Base-by-base conservation (phyloP, 2,329 filamentous ascomycete species). In the Colletotrichum lini region DNA sequence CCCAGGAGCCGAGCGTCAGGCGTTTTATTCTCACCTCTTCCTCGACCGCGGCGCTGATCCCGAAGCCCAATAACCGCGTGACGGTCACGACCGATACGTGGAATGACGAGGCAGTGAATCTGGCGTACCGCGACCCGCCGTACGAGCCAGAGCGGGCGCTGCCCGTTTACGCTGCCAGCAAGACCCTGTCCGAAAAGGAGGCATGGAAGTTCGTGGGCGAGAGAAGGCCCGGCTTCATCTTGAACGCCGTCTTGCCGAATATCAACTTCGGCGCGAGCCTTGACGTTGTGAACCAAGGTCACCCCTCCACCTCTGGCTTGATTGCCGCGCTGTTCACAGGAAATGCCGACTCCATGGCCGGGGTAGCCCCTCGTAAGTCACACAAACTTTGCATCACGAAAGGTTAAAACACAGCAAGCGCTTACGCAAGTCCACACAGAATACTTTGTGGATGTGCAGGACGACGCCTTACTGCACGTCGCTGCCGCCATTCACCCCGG, bases 401-500 rank as follows among this genome's bases (percentile, higher is more conserved):
- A 26, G 23, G 2, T 26, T 26, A 26, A 26, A 26, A 3, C 23
- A 26, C 23, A 26, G 23, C 23, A 26, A 26, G 23, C 23, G 23
- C 23, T 26, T 26, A 26, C 23, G 23, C 23, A 26, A 26, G 23
- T 26, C 67, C 62, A 10, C 67, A 81, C 76, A 26, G 23, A 26
- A 26, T 81, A 84, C 76, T 84, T 78, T 74, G 78, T 88, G 38
- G 80, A 88, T 73, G 83, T 87, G 0, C 78, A 84, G 13, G 88
- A 90, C 65, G 76, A 76, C 3, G 88, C 87, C 0, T 79, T 83
- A 0, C 76, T 91, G 0, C 88, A 90, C 54, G 80, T 90, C 4
- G 84, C 86, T 2, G 88, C 85, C 0, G 78, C 87, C 6, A 80
- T 89, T 0, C 80, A 87, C 21, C 79, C 81, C 0, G 79, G 81